A percentile compares a stretch with the other conserved stretches of the same genome.
Evolutionary conservation across 2,329 filamentous ascomycete species (phyloP).

Genomic region (Neopestalotiopsis sp.): DNA sequence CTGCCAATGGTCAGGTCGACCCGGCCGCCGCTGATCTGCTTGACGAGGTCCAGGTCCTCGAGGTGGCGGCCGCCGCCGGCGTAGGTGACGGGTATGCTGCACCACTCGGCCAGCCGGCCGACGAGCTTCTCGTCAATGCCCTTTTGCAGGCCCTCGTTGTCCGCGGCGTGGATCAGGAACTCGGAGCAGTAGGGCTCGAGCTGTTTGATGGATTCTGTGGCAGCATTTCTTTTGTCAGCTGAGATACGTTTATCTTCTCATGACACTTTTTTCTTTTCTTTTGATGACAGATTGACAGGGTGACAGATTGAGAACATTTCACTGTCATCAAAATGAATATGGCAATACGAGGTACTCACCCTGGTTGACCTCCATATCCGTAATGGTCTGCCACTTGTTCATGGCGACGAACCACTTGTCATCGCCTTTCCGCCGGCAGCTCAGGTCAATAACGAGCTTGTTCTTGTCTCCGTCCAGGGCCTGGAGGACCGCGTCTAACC

Average conservation of each 20-base stretch:
- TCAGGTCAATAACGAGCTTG: constrained; percentile 93
- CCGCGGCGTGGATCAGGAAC: constrained; percentile 95
- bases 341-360: constrained; percentile 54
- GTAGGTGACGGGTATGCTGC: constrained; percentile 91
- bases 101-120: constrained; percentile 78
- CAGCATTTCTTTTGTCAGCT: neutral
- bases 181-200: constrained; percentile 94
- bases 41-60: constrained; percentile 82
- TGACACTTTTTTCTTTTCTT: no score
- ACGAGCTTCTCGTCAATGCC: constrained; percentile 91
- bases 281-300: no score
- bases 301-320: no score
- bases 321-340: no score
- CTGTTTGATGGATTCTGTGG: constrained; percentile 74
- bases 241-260: neutral
- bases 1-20: constrained; percentile 96
- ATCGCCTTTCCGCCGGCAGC: constrained; percentile 76
- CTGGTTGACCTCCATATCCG: constrained; percentile 90
- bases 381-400: constrained; percentile 99
- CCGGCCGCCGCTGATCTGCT: constrained; percentile 76
- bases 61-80: constrained; percentile 89
- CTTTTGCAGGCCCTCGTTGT: constrained; percentile 91
- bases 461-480: constrained; percentile 75
- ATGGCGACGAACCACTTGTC: constrained; percentile 95
- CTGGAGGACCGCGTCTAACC: constrained; percentile 75